Evolutionary conservation across 2,329 filamentous ascomycete genomes (phyloP).

Genomic region (Thelonectria rubi): DNA sequence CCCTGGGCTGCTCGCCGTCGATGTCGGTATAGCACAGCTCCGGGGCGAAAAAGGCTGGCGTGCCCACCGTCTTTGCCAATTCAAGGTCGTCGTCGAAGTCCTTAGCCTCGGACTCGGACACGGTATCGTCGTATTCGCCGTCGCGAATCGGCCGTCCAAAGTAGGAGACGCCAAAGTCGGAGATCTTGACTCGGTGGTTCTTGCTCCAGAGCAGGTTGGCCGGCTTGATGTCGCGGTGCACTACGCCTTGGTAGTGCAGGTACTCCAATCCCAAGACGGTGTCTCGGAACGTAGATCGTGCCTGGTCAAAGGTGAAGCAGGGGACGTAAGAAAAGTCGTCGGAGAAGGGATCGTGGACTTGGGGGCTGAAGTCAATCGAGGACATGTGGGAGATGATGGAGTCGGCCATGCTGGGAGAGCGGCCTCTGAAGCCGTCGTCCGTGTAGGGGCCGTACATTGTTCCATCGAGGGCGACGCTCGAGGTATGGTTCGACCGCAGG

Average conservation of each 20-base stretch:
- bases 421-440: slow-evolving; percentile 68
- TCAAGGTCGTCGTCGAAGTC: slow-evolving; percentile 94
- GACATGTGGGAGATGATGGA: slow-evolving; percentile 78
- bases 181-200: slow-evolving; percentile 92
- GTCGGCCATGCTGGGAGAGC: slow-evolving; percentile 83
- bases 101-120: slow-evolving; percentile 81
- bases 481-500: slow-evolving; percentile 61
- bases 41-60: slow-evolving; percentile 95
- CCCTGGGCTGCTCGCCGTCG: slow-evolving; percentile 73
- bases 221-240: slow-evolving; percentile 86
- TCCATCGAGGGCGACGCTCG: slow-evolving; percentile 72
- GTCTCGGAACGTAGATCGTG: slow-evolving; percentile 87
- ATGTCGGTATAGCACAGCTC: slow-evolving; percentile 92
- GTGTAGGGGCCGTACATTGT: slow-evolving; percentile 79
- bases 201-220: slow-evolving; percentile 90
- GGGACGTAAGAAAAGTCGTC: slow-evolving; percentile 95
- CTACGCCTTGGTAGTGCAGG: slow-evolving; percentile 85
- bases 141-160: slow-evolving; percentile 89
- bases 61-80: slow-evolving; percentile 97
- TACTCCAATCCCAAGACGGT: slow-evolving; percentile 94
- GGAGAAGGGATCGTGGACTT: slow-evolving; percentile 72
- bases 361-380: slow-evolving; percentile 66
- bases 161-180: slow-evolving; percentile 98
- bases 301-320: slow-evolving; percentile 86
- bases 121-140: slow-evolving; percentile 78